Evolutionary conservation across 768 basidiomycete genomes (phyloP).

Genomic region (Suillus placidus): DNA sequence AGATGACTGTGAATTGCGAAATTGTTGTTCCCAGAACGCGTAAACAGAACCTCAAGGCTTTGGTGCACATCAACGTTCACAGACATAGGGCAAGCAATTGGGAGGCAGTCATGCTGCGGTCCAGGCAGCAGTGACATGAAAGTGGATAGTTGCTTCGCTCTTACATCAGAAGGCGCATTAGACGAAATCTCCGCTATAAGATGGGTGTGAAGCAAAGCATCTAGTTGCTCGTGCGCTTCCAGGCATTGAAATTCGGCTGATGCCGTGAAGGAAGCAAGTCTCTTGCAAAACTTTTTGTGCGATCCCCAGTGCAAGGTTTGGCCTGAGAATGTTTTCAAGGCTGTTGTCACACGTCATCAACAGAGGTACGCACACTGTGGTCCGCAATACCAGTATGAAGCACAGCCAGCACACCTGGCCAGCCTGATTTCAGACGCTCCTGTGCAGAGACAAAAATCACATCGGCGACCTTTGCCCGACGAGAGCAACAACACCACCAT

Average conservation of each 20-base stretch:
- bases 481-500: conserved; percentile 54
- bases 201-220: conserved; percentile 67
- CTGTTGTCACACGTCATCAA: conserved; percentile 4
- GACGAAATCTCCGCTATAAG: conserved; percentile 46
- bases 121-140: conserved; percentile 52
- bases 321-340: conserved; percentile 45
- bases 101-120: conserved; percentile 28
- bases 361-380: conserved; percentile 51
- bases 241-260: conserved; percentile 53
- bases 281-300: conserved; percentile 73
- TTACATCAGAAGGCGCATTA: conserved; percentile 17
- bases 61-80: conserved; percentile 30
- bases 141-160: conserved; percentile 32
- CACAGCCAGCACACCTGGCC: conserved; percentile 66
- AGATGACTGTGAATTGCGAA: conserved; percentile 78
- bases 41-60: conserved; percentile 40
- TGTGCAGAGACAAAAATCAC: conserved; percentile 61
- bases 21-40: conserved; percentile 80
- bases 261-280: conserved; percentile 47
- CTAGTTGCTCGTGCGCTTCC: conserved; percentile 54
- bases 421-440: conserved; percentile 38
- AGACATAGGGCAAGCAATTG: conserved; percentile 37
- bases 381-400: conserved; percentile 75
- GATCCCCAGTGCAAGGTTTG: conserved; percentile 68
- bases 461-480: conserved; percentile 62